Base-by-base conservation (phyloP, 2,329 filamentous ascomycete species). In the Phialophora expanda region DNA sequence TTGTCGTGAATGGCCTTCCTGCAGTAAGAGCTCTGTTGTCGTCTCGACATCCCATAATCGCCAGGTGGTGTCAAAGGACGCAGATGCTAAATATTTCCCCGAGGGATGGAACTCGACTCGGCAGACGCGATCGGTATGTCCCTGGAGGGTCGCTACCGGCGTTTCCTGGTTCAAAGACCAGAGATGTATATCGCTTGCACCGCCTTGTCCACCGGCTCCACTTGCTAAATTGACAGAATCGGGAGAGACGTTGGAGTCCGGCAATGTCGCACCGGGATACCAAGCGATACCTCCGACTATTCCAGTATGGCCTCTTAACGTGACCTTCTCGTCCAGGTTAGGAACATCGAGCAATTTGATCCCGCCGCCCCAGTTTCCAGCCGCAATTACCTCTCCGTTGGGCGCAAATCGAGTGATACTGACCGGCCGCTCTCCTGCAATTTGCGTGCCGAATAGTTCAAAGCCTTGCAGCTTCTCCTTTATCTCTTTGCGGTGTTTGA, bases 41-140 rank as follows among this genome's bases (percentile, higher is more conserved):
- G 90, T 95, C 71, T 92, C 89, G 0, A 98, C 87, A 76, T 98
- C 94, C 94, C 95, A 99, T 38, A 99, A 82, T 53, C 94, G 88
- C 95, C 95, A 99, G 0, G 95, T 97, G 1, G 93, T 97, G 76
- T 99, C 95, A 74, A 95, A 95, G 0, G 93, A 97, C 6, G 95
- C 95, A 0, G 93, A 97, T 4, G 94, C 95, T 5, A 98, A 83
- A 74, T 94, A 98, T 68, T 86, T 86, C 3, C 94, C 94, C 0
- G 92, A 96, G 0, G 95, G 95, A 72, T 99, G 95, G 74, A 98
- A 97, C 66, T 97, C 95, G 12, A 96, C 90, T 64, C 94, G 88
- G 73, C 93, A 97, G 8, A 99, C 93, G 67, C 95, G 89, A 61
- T 90, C 91, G 4, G 86, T 89, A 75, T 99, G 95, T 0, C 94